phyloP scores from a whole-genome alignment of 1,139 yeast species.

The Nakaseomyces nivariensis region DNA sequence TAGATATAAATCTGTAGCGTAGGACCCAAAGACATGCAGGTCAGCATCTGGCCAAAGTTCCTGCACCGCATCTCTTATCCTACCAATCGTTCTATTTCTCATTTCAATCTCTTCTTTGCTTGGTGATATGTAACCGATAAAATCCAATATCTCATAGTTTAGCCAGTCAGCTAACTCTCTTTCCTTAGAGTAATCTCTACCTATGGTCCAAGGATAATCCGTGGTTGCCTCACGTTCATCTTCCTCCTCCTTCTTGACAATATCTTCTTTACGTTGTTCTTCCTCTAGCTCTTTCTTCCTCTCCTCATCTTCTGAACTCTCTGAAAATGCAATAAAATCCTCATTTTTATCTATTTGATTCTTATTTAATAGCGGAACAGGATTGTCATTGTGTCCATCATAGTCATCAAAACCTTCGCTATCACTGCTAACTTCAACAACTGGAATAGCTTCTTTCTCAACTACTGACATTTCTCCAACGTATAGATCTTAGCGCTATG shows the following conservation, averaged over 20 bases:
- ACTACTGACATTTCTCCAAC: background rate
- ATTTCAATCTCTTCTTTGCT: constrained; percentile 60
- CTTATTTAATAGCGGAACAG: constrained; percentile 14
- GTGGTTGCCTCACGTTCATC: constrained; percentile 24
- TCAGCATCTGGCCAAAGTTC: constrained; percentile 74
- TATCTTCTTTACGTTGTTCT: constrained; percentile 4
- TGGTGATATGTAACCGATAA: constrained; percentile 81
- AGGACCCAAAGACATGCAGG: constrained; percentile 86
- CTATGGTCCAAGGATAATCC: constrained; percentile 70
- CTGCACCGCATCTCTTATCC: constrained; percentile 47
- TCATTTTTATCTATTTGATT: constrained; percentile 34
- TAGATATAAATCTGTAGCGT: constrained; percentile 84
- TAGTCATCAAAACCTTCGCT: constrained; percentile 21
- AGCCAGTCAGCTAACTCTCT: constrained; percentile 80
- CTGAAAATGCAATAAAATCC: constrained; percentile 33
- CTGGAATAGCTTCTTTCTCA: background rate
- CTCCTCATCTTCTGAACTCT: constrained; percentile 22
- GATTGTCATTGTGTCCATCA: constrained; percentile 18
- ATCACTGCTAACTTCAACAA: constrained; percentile 7
- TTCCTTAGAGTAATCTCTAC: constrained; percentile 65
- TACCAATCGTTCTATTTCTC: constrained; percentile 58
- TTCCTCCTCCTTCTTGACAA: constrained; percentile 7
- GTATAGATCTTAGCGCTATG: no score
- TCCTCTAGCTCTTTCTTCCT: constrained; percentile 13
- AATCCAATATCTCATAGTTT: constrained; percentile 78